A percentile compares a stretch with the other conserved stretches of the same genome.
These are phyloP conservation scores for Paraphoma chrysanthemicola DNA, from an alignment of 2,329 filamentous ascomycete genomes.

Conservation along the genomic window DNA sequence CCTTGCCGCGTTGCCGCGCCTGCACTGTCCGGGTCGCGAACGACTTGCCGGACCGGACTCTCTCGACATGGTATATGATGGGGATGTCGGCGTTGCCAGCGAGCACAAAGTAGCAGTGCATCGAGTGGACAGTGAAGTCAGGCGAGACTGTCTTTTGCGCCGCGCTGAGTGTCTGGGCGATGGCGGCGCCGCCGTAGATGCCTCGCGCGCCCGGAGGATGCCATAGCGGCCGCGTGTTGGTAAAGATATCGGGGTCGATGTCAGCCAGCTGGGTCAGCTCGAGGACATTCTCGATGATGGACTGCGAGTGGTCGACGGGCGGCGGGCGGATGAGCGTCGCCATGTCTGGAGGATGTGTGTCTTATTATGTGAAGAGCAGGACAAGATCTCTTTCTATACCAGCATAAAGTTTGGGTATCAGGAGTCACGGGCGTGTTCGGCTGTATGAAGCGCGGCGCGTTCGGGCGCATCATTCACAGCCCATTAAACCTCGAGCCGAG, in stretches of 20 bases:
- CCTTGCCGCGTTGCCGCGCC: constrained; percentile 83
- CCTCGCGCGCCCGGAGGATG: constrained; percentile 90
- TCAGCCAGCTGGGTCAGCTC: constrained; percentile 82
- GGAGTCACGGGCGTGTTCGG: constrained; percentile 1
- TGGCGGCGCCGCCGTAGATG: constrained; percentile 91
- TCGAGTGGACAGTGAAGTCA: constrained; percentile 87
- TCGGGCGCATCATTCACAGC: constrained; percentile 6
- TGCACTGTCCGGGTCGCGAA: constrained; percentile 97
- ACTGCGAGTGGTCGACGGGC: constrained; percentile 73
- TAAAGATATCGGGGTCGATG: constrained; percentile 87
- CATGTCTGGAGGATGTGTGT: constrained; percentile 26
- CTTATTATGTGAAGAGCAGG: not conserved
- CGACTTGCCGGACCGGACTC: constrained; percentile 86
- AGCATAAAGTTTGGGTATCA: not conserved
- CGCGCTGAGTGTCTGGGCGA: constrained; percentile 87
- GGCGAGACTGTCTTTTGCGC: constrained; percentile 85
- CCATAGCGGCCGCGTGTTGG: constrained; percentile 90
- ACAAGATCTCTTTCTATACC: no score
- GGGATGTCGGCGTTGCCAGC: constrained; percentile 85
- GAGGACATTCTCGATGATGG: constrained; percentile 86
- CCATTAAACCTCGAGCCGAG: constrained; percentile 26
- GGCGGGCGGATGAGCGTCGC: constrained; percentile 77
- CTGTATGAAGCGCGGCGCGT: constrained; percentile 4
- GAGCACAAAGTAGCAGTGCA: constrained; percentile 99
- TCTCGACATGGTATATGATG: constrained; percentile 93